Evolutionary conservation across 257 asterid genomes (phyloP).

Genomic region (Lycium barbarum): DNA sequence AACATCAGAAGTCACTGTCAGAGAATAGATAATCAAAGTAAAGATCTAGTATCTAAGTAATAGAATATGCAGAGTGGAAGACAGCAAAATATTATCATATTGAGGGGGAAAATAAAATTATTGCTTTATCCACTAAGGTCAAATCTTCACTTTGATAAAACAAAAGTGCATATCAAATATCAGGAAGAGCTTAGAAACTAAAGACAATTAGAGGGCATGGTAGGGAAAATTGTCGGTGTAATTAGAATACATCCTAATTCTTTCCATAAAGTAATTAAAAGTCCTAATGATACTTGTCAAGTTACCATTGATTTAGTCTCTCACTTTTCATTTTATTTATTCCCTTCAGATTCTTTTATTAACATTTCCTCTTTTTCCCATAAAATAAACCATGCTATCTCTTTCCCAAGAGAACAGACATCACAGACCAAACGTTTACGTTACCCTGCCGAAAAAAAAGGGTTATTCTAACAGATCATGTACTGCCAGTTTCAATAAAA

Average conservation of each 20-base stretch:
- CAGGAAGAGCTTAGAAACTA: conserved; percentile 31
- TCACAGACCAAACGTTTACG: conserved; percentile 40
- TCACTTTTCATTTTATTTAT: conserved; percentile 45
- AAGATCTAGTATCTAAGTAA: conserved; percentile 8
- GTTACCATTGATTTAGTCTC: conserved; percentile 47
- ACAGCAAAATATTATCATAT: conserved; percentile 20
- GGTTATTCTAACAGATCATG: conserved; percentile 33
- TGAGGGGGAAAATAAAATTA: neutral
- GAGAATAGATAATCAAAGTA: neutral
- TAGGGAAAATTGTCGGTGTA: conserved; percentile 27
- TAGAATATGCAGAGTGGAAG: conserved; percentile 27
- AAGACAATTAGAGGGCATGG: neutral
- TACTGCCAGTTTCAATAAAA: neutral
- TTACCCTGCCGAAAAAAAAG: conserved; percentile 35
- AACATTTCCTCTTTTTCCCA: conserved; percentile 37
- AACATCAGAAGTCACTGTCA: neutral
- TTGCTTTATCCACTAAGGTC: conserved; percentile 32
- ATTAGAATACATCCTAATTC: neutral
- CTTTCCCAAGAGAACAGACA: conserved; percentile 32
- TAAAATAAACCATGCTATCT: conserved; percentile 44
- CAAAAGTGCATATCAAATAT: conserved; percentile 50
- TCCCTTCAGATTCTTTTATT: conserved; percentile 44
- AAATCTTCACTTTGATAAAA: conserved; percentile 44
- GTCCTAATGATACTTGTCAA: conserved; percentile 34
- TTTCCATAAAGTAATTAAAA: conserved; percentile 29